Conservation (phyloP, 108 stramenopile genomes). For the Nitzschia putrida region DNA sequence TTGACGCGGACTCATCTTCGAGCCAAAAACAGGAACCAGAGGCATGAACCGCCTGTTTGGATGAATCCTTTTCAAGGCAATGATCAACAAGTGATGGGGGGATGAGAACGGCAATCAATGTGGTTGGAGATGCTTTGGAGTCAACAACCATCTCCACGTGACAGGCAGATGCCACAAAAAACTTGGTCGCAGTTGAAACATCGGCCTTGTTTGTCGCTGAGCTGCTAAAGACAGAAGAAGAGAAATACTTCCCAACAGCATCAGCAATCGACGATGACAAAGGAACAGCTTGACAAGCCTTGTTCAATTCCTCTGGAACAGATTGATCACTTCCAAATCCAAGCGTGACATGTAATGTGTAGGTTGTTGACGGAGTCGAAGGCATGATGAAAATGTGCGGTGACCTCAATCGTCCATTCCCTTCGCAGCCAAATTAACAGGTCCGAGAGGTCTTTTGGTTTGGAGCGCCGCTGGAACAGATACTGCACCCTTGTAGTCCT, state of each 20-base stretch:
- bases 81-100: slow-evolving; percentile 29
- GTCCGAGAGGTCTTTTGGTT: no score
- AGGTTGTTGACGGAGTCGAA: slow-evolving; percentile 10
- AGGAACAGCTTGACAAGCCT: slow-evolving; percentile 16
- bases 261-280: background rate
- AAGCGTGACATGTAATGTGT: slow-evolving; percentile 29
- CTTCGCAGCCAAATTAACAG: no score
- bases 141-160: slow-evolving; percentile 18
- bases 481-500: background rate
- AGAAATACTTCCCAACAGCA: slow-evolving; percentile 14
- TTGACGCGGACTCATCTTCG: slow-evolving; percentile 1
- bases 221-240: slow-evolving; percentile 25
- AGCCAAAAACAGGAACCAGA: slow-evolving; percentile 45
- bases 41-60: slow-evolving; percentile 11
- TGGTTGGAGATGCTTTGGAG: slow-evolving; percentile 5
- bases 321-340: slow-evolving; percentile 31
- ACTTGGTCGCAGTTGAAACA: slow-evolving; percentile 5
- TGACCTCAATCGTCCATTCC: no score
- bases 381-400: slow-evolving; percentile 10
- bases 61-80: slow-evolving; percentile 19
- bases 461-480: background rate
- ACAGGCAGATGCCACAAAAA: slow-evolving; percentile 38
- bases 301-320: slow-evolving; percentile 25
- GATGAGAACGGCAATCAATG: slow-evolving; percentile 27
- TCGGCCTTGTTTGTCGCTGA: background rate